A percentile compares a stretch with the other conserved stretches of the same genome.
Evolutionary conservation across 306 rosid species (phyloP).

Genomic region (Comarum palustre): DNA sequence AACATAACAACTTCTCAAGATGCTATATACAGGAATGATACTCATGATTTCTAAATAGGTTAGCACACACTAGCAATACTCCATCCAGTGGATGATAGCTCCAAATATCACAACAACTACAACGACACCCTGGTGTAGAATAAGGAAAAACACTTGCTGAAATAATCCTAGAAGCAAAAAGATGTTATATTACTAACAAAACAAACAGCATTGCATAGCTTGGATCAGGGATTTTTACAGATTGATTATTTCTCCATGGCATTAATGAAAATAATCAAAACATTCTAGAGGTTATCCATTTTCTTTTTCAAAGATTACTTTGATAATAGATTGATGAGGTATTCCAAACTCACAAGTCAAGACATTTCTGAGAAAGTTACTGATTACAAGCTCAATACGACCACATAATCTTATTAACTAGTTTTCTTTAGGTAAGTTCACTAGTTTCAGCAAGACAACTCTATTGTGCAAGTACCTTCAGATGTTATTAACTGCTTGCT

Average conservation of each 20-base stretch:
- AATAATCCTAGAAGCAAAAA: background rate
- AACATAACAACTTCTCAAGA: background rate
- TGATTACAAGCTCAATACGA: background rate
- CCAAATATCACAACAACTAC: background rate
- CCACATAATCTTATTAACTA: background rate
- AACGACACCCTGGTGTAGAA: background rate
- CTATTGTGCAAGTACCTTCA: slow-evolving; percentile 40
- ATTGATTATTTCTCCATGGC: background rate
- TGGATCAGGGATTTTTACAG: background rate
- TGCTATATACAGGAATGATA: background rate
- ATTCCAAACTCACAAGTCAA: background rate
- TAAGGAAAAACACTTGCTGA: background rate
- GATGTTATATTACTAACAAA: background rate
- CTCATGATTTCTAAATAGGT: background rate
- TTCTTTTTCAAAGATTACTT: background rate
- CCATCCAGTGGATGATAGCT: background rate
- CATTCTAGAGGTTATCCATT: background rate
- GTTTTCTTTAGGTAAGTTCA: background rate
- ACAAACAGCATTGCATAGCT: background rate
- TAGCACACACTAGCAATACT: background rate
- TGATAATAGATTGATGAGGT: too few relatives aligned
- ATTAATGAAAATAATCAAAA: background rate
- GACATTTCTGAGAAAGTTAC: background rate
- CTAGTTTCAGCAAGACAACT: slow-evolving; percentile 6
- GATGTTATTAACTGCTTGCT: slow-evolving; percentile 25